phyloP scores from a whole-genome alignment of 139 green algal species.

The Closterium sp. region DNA sequence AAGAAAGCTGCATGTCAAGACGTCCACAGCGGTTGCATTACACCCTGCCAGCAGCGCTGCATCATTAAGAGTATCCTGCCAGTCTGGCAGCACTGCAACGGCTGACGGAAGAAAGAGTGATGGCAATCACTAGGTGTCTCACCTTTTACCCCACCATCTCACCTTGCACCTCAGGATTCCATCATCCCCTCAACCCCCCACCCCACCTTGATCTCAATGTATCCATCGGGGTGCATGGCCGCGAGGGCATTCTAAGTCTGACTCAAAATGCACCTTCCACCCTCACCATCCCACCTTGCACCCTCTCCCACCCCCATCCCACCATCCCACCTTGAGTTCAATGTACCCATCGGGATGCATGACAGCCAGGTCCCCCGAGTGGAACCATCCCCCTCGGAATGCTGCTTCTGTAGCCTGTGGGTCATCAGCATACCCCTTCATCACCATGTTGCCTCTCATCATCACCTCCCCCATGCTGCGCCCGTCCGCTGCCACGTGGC shows the following conservation, averaged over 20 bases:
- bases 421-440: conserved; percentile 45
- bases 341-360: conserved; percentile 46
- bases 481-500: conserved; percentile 27
- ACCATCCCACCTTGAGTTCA: conserved; percentile 19
- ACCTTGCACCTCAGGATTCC: neutral
- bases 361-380: conserved; percentile 40
- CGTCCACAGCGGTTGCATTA: too few relatives aligned
- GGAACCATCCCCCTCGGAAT: conserved; percentile 43
- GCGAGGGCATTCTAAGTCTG: too few relatives aligned
- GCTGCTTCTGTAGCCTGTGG: conserved; percentile 9
- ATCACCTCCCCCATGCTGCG: conserved; percentile 45
- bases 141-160: too few relatives aligned
- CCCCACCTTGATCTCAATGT: conserved; percentile 31
- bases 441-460: conserved; percentile 36
- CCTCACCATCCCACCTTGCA: too few relatives aligned
- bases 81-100: too few relatives aligned
- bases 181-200: neutral
- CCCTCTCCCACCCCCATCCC: neutral
- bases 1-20: too few relatives aligned
- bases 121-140: too few relatives aligned
- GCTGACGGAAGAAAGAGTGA: too few relatives aligned
- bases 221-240: conserved; percentile 38
- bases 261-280: too few relatives aligned
- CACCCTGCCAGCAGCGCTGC: too few relatives aligned
- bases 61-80: too few relatives aligned